Evolutionary conservation across 352 stramenopile genomes (phyloP).

Genomic region (Phytophthora hibernalis): DNA sequence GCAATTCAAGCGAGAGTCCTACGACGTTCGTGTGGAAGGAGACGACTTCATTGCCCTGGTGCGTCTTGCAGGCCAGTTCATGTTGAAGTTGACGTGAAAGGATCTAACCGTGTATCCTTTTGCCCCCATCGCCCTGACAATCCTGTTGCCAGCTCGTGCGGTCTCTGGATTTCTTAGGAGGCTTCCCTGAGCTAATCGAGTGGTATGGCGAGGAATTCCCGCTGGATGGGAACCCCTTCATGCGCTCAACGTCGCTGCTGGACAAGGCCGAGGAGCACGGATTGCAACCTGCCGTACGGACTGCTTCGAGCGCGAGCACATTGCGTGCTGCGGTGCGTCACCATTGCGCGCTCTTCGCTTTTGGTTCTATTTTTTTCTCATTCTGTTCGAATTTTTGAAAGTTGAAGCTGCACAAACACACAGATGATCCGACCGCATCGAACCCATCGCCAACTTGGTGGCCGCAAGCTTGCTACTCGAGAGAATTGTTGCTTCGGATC

Average conservation of each 20-base stretch:
- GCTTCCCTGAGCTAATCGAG: slow-evolving; percentile 45
- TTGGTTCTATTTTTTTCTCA: slow-evolving; percentile 19
- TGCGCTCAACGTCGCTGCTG: slow-evolving; percentile 54
- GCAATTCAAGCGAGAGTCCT: not conserved
- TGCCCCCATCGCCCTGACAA: not conserved
- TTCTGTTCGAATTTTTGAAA: slow-evolving; percentile 22
- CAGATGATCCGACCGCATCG: slow-evolving; percentile 7
- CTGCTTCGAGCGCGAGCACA: slow-evolving; percentile 24
- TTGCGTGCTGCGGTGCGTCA: slow-evolving; percentile 45
- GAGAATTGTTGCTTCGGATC: slow-evolving; percentile 44
- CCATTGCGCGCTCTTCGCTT: not conserved
- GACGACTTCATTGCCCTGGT: slow-evolving; percentile 54
- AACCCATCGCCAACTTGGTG: slow-evolving; percentile 56
- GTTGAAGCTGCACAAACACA: slow-evolving; percentile 43
- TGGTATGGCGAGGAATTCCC: slow-evolving; percentile 85
- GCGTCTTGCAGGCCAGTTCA: slow-evolving; percentile 5
- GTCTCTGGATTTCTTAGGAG: slow-evolving; percentile 61
- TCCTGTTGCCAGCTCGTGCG: slow-evolving; percentile 42
- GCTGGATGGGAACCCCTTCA: slow-evolving; percentile 72
- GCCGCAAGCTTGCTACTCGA: slow-evolving; percentile 55
- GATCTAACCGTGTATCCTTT: slow-evolving; percentile 17
- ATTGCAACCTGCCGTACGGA: slow-evolving; percentile 20
- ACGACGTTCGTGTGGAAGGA: slow-evolving; percentile 62
- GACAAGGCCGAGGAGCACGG: slow-evolving; percentile 53
- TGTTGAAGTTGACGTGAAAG: slow-evolving; percentile 17